These are phyloP conservation scores for Pseudocercospora musae DNA, from an alignment of 2,329 filamentous ascomycete genomes.

Conservation along the genomic window DNA sequence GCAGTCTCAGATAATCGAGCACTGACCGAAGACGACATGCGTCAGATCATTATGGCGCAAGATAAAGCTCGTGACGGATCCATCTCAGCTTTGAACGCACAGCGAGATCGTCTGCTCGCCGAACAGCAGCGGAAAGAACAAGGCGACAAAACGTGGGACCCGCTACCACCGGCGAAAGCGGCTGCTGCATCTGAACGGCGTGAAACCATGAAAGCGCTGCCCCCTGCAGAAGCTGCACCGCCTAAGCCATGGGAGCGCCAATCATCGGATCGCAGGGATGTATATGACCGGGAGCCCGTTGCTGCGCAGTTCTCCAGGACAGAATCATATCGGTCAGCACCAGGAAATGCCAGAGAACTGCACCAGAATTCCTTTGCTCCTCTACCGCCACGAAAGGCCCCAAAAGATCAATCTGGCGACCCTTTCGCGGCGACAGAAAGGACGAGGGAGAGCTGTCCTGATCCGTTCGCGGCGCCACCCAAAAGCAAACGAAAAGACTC, in stretches of 20 bases:
- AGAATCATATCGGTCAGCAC: not conserved
- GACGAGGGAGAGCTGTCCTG: not conserved
- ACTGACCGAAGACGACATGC: conserved; percentile 40
- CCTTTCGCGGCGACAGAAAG: not conserved
- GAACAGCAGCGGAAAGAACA: conserved; percentile 1
- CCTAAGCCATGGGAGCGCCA: not conserved
- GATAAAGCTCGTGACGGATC: conserved; percentile 42
- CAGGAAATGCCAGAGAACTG: not conserved
- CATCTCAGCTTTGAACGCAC: conserved; percentile 36
- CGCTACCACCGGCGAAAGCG: not conserved
- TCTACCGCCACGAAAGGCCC: not conserved
- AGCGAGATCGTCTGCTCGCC: conserved; percentile 23
- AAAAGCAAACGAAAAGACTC: not conserved
- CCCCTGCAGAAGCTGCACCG: not conserved
- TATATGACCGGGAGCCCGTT: not conserved
- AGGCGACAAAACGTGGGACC: not conserved
- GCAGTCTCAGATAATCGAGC: conserved; percentile 42
- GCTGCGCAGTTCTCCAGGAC: not conserved
- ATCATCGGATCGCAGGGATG: not conserved
- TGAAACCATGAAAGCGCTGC: not conserved
- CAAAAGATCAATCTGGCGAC: not conserved
- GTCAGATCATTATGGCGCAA: conserved; percentile 41
- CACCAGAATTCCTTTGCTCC: conserved; percentile 2
- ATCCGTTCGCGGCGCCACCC: conserved; percentile 3
- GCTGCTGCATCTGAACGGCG: not conserved